These are phyloP conservation scores for Acacia confusa DNA, from an alignment of 306 rosid genomes.

Conservation along the genomic window DNA sequence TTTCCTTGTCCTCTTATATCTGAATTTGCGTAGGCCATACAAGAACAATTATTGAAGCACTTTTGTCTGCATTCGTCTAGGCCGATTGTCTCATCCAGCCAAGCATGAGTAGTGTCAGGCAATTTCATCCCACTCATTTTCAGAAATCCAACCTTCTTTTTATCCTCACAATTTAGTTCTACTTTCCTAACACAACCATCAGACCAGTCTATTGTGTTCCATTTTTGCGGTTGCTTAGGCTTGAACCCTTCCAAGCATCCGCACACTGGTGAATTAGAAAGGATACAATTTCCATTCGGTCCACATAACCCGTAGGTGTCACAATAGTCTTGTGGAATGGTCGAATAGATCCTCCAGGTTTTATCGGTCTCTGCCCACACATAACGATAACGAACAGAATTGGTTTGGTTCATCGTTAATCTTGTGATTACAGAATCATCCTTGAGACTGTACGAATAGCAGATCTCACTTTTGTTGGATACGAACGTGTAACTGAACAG, in stretches of 20 bases:
- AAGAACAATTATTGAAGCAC: constrained; percentile 66
- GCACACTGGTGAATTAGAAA: constrained; percentile 25
- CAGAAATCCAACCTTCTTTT: constrained; percentile 21
- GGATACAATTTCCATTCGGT: constrained; percentile 33
- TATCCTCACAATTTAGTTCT: constrained; percentile 23
- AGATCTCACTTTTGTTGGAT: constrained; percentile 30
- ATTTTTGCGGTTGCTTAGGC: constrained; percentile 20
- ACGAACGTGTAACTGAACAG: constrained; percentile 16
- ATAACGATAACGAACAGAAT: neutral
- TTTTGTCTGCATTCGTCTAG: constrained; percentile 47
- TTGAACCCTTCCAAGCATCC: constrained; percentile 33
- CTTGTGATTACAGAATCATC: neutral
- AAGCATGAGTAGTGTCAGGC: constrained; percentile 55
- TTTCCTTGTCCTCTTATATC: constrained; percentile 59
- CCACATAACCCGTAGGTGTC: constrained; percentile 40
- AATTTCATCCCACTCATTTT: constrained; percentile 32
- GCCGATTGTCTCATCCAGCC: constrained; percentile 43
- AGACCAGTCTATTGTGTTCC: neutral
- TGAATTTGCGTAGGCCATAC: constrained; percentile 56
- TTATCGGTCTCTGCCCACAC: neutral
- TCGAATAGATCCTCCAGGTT: constrained; percentile 30
- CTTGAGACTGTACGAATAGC: neutral
- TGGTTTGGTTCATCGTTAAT: neutral
- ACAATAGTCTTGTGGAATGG: constrained; percentile 35
- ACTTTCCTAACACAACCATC: constrained; percentile 34